Evolutionary conservation across 148 eudicot genomes (phyloP), one percentile per base, ranked within the genome.

Genomic region (Rheum nobile): DNA sequence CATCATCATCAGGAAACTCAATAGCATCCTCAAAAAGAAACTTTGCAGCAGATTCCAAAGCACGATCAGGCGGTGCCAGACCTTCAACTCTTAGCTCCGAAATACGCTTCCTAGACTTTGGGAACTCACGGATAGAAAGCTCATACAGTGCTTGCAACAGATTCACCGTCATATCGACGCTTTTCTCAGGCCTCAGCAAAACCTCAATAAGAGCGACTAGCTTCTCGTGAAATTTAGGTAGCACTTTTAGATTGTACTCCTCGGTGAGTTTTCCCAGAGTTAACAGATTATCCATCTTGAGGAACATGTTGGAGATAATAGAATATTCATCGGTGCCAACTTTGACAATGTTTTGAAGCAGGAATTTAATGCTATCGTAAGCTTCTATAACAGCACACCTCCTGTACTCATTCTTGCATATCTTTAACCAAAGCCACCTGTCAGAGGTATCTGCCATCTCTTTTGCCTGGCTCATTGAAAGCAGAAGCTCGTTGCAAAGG

Each of bases 341-440:
- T 73, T 87, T 84, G 42, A 94, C 72, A 48, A 94, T 84, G 73
- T 86, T 76, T 67, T 76, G 85, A 72, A 94, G 82, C 83, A 94
- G 68, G 75, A 77, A 82, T 75, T 80, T 88, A 68, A 91, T 72
- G 79, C 97, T 88, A 76, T 90, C 97, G 77, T 88, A 91, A 39
- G 90, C 91, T 82, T 94, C 98, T 21, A 89, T 82, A 38, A 91
- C 84, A 39, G 97, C 97, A 82, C 98, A 89, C 71, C 98, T 77
- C 75, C 98, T 82, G 29, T 94, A 94, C 81, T 94, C 98, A 68
- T 72, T 85, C 85, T 88, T 94, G 85, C 91, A 85, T 34, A 91
- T 82, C 82, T 79, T 90, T 42, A 41, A 75, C 96, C 97, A 94
- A 35, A 94, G 76, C 90, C 80, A 83, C 55, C 72, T 72, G 74